These are phyloP conservation scores for Magnusiomyces suaveolens DNA, from an alignment of 1,139 yeast genomes.

Conservation along the genomic window DNA sequence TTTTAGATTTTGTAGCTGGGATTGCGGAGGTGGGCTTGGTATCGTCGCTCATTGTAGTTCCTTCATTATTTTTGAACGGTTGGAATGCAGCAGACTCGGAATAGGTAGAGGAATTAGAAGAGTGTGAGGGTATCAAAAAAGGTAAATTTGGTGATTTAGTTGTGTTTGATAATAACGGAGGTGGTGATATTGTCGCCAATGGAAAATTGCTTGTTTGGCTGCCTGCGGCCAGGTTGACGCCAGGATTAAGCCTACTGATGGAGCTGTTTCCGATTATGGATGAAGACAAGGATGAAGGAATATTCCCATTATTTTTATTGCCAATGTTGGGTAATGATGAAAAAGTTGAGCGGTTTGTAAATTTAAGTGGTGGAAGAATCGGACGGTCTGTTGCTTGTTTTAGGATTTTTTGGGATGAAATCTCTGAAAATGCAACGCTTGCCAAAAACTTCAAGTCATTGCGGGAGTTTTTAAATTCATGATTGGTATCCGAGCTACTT, in stretches of 20 bases:
- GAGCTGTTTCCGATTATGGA: background rate
- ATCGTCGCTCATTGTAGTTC: background rate
- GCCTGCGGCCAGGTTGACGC: background rate
- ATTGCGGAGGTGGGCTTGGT: background rate
- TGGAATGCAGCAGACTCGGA: background rate
- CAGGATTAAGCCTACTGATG: background rate
- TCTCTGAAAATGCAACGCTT: background rate
- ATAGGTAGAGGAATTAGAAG: background rate
- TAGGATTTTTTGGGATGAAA: background rate
- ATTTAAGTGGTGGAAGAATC: background rate
- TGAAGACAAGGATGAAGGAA: background rate
- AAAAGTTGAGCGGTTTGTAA: background rate
- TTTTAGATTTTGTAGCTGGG: background rate
- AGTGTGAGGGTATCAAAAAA: background rate
- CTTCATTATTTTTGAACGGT: background rate
- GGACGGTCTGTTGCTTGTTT: background rate
- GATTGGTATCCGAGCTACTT: too few species aligned
- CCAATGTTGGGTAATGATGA: background rate
- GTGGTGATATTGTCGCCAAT: background rate
- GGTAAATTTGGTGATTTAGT: too few species aligned
- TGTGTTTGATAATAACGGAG: too few species aligned
- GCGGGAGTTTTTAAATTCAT: background rate
- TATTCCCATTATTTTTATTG: background rate
- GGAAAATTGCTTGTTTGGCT: background rate
- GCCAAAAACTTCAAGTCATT: background rate